phyloP scores from a whole-genome alignment of 805 yeast species.

The Yarrowia phangngaensis region DNA sequence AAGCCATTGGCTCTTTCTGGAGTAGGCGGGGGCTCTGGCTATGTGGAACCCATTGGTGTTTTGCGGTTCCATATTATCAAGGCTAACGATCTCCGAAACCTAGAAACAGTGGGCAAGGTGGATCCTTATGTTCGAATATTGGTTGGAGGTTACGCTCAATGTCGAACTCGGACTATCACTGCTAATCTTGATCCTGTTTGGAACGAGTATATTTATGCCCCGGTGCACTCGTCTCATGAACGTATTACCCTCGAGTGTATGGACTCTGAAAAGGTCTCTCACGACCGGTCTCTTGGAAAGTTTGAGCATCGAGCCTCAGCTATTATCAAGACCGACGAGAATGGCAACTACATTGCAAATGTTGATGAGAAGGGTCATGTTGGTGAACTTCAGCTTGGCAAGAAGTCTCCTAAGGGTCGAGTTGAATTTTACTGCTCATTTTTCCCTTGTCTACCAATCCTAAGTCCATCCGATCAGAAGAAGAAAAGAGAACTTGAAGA shows the following conservation, averaged over 20 bases:
- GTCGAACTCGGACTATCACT: slow-evolving; percentile 67
- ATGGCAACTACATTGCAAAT: slow-evolving; percentile 51
- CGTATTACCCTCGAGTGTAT: slow-evolving; percentile 79
- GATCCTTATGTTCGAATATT: slow-evolving; percentile 87
- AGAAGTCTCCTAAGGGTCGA: slow-evolving; percentile 78
- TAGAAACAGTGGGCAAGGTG: slow-evolving; percentile 83
- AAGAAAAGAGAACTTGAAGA: slow-evolving; percentile 41
- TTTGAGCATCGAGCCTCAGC: slow-evolving; percentile 66
- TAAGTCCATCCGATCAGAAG: slow-evolving; percentile 61
- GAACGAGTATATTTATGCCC: slow-evolving; percentile 77
- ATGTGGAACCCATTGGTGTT: slow-evolving; percentile 93
- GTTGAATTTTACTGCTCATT: slow-evolving; percentile 72
- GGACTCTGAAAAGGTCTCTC: slow-evolving; percentile 79
- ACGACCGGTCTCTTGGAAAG: slow-evolving; percentile 83
- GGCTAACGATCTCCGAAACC: slow-evolving; percentile 73
- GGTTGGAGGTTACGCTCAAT: slow-evolving; percentile 70
- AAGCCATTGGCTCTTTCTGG: slow-evolving; percentile 74
- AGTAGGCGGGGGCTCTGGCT: slow-evolving; percentile 69
- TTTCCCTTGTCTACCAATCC: slow-evolving; percentile 78
- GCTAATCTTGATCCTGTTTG: slow-evolving; percentile 75
- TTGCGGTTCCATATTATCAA: slow-evolving; percentile 63
- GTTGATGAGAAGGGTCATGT: slow-evolving; percentile 43
- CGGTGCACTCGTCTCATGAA: slow-evolving; percentile 80
- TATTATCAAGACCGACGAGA: slow-evolving; percentile 55
- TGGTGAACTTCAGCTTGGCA: slow-evolving; percentile 62